These are phyloP conservation scores for Aspergillus asperescens DNA, from an alignment of 495 filamentous ascomycete species.

Conservation along the genomic window DNA sequence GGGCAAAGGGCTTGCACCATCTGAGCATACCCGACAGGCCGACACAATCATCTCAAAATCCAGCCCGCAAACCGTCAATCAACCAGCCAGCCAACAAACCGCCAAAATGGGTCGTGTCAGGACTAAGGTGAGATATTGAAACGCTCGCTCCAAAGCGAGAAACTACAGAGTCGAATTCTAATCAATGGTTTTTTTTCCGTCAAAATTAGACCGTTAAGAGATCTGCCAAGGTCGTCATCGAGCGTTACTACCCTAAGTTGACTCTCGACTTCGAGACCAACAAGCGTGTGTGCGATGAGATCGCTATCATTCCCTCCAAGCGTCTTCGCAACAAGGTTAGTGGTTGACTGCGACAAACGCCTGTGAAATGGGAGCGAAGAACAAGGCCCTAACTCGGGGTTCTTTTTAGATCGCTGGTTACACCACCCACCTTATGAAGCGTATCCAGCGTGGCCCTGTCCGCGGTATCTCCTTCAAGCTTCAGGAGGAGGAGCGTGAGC, in stretches of 20 bases:
- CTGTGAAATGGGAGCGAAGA: neutral
- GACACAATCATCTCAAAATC: constrained; percentile 18
- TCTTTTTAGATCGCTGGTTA: constrained; percentile 83
- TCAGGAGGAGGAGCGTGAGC: constrained; percentile 99
- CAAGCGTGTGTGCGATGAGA: constrained; percentile 99
- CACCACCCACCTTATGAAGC: constrained; percentile 89
- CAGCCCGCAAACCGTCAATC: constrained; percentile 28
- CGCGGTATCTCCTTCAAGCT: constrained; percentile 99
- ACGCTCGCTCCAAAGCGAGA: no score
- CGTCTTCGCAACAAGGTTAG: constrained; percentile 94
- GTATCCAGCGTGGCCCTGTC: constrained; percentile 97
- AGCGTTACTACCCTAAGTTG: constrained; percentile 97
- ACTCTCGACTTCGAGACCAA: constrained; percentile 99
- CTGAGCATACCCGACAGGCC: constrained; percentile 10
- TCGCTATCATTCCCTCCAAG: constrained; percentile 98
- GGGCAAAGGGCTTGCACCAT: constrained; percentile 9
- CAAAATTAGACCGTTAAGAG: constrained; percentile 84
- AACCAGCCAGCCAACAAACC: constrained; percentile 42
- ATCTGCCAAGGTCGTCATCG: constrained; percentile 99
- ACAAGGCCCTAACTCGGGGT: neutral
- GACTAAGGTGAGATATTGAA: constrained; percentile 54
- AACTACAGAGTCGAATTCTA: neutral
- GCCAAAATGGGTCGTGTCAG: constrained; percentile 95
- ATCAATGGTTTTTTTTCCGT: constrained; percentile 17
- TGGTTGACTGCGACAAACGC: neutral